Evolutionary conservation across 2,329 filamentous ascomycete species (phyloP), one percentile per base, ranked within the genome.

Genomic region (Fusarium chaquense): DNA sequence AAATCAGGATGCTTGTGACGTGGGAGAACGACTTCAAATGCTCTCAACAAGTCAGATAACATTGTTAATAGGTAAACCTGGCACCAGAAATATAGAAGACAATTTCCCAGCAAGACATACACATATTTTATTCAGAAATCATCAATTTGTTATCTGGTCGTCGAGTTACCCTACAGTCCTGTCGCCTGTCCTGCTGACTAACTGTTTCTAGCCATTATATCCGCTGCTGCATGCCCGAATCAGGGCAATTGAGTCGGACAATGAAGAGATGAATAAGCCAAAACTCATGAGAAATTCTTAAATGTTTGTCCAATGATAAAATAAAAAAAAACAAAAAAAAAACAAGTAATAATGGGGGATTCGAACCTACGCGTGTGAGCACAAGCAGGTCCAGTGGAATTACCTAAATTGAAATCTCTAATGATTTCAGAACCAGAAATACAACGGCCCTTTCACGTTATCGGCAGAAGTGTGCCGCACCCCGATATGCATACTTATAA

Each of bases 361-460:
- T 62, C 57, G 59, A 62, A 62, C 57, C 59, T 62, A 62, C 59
- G 59, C 57, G 57, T 62, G 59, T 11, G 10, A 30, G 9, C 28
- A 28, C 26, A 10, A 28, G 26, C 10, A 28, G 26, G 26, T 28
- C 7, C 8, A 2, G 7, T 28, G 26, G 26, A 28, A 28, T 20
- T 20, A 20, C 20, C 8, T 2, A 28, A 28, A 3, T 28, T 10
- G 7, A 28, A 28, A 2, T 28, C 2, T 10, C 7, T 9, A 28
- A 28, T 28, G 26, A 28, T 9, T 28, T 28, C 26, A 28, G 26
- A 28, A 10, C 26, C 2, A 28, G 26, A 10, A 2, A 28, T 2
- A 28, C 10, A 9, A 28, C 8, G 26, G 26, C 3, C 26, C 26
- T 2, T 10, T 28, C 26, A 28, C 10, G 7, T 28, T 28, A 28